phyloP scores from a whole-genome alignment of 2,329 filamentous ascomycete genomes.

The Aureobasidium melanogenum region DNA sequence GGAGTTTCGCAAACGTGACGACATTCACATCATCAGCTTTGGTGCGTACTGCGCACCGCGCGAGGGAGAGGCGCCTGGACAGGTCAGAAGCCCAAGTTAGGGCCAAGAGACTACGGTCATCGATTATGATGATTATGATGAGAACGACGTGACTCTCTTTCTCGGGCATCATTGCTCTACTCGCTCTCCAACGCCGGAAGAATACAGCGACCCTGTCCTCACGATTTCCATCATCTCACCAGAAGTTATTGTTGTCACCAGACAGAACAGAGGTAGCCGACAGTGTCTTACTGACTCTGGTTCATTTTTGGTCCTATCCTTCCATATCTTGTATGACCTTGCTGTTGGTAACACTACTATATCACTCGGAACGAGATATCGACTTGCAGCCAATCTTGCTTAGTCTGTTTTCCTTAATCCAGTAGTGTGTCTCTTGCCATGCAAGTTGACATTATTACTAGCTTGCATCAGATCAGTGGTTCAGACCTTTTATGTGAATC shows the following conservation, averaged over 20 bases:
- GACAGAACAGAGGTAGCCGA: neutral
- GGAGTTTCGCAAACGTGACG: neutral
- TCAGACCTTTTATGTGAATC: too few species aligned
- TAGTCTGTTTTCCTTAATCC: neutral
- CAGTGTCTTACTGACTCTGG: neutral
- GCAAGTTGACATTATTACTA: neutral
- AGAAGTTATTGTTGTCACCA: neutral
- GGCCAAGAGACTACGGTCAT: neutral
- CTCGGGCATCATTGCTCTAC: neutral
- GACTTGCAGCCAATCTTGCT: neutral
- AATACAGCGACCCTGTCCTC: neutral
- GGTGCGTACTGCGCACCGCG: neutral
- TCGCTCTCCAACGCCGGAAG: neutral
- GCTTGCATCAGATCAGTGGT: too few species aligned
- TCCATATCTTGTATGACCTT: neutral
- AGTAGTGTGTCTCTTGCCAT: neutral
- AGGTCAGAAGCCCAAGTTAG: neutral
- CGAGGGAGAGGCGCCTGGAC: neutral
- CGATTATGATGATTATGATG: neutral
- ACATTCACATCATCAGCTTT: neutral
- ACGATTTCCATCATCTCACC: neutral
- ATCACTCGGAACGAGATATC: neutral
- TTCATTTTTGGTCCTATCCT: neutral
- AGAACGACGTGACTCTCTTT: neutral
- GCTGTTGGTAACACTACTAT: neutral